Conservation (phyloP, 345 rosid species). For the Salix caprea region DNA sequence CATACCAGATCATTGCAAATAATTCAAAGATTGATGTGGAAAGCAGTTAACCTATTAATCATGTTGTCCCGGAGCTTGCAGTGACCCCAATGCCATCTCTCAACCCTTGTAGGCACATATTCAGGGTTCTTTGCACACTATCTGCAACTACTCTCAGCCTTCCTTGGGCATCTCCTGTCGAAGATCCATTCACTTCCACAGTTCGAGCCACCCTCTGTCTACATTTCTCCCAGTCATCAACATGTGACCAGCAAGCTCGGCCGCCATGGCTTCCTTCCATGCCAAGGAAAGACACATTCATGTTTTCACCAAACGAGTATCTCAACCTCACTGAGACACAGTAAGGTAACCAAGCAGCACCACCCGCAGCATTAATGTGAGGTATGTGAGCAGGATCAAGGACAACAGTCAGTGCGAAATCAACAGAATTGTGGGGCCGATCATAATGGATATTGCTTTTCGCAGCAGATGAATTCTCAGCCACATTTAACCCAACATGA, state of each 20-base stretch:
- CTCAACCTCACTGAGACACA: conserved; percentile 86
- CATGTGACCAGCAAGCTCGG: conserved; percentile 74
- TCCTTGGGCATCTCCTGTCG: conserved; percentile 66
- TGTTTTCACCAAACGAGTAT: conserved; percentile 70
- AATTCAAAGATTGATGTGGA: background rate
- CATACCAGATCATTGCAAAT: background rate
- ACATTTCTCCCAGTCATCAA: conserved; percentile 92
- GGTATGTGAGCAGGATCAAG: conserved; percentile 93
- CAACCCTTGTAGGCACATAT: conserved; percentile 67
- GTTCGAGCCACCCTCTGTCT: conserved; percentile 69
- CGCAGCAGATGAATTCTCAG: conserved; percentile 47
- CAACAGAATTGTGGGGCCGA: conserved; percentile 73
- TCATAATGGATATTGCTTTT: conserved; percentile 90
- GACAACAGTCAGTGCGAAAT: conserved; percentile 83
- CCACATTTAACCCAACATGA: conserved; percentile 51
- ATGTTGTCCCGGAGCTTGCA: conserved; percentile 30
- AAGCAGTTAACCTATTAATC: background rate
- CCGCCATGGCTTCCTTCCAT: conserved; percentile 99
- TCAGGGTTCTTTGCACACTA: conserved; percentile 62
- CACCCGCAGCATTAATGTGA: conserved; percentile 81
- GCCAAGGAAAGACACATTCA: conserved; percentile 54
- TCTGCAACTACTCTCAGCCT: conserved; percentile 79
- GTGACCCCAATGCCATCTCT: conserved; percentile 45
- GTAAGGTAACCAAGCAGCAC: conserved; percentile 98
- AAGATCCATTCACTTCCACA: conserved; percentile 48